Percentiles rank a stretch among this genome's conserved stretches.
Conservation (phyloP, 2,329 filamentous ascomycete genomes). For the Colletotrichum destructivum region DNA sequence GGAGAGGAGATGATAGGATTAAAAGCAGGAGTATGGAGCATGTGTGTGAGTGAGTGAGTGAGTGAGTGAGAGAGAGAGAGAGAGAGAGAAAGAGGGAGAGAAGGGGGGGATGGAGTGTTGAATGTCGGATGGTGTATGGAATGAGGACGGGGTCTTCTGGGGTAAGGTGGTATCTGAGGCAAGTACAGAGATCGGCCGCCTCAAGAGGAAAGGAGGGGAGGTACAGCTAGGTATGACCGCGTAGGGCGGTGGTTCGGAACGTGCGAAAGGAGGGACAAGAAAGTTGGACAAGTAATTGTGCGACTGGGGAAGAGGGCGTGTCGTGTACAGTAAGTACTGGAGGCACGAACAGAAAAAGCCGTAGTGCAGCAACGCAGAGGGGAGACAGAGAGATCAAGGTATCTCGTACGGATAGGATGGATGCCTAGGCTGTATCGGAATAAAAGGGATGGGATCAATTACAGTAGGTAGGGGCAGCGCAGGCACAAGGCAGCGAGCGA, state of each 20-base stretch:
- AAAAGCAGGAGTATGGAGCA: conserved; percentile 20
- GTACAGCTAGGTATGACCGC: conserved; percentile 33
- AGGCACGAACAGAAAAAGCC: not conserved
- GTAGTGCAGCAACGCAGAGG: not conserved
- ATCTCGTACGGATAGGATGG: conserved; percentile 19
- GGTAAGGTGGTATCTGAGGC: not conserved
- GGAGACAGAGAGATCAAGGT: conserved; percentile 1
- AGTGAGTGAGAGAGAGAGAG: conserved; percentile 9
- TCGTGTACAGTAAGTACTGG: not conserved
- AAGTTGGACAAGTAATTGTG: not conserved
- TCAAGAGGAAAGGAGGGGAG: conserved; percentile 31
- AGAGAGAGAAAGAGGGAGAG: not conserved
- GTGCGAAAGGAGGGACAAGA: conserved; percentile 36
- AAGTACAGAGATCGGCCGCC: conserved; percentile 22
- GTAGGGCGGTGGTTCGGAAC: conserved; percentile 40
- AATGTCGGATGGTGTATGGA: conserved; percentile 12
- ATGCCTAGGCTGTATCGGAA: conserved; percentile 1
- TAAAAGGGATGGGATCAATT: conserved; percentile 16
- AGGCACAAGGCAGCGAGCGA: conserved; percentile 22
- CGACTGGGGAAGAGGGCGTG: conserved; percentile 3
- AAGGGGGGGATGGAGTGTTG: not conserved
- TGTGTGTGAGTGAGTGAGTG: conserved; percentile 7
- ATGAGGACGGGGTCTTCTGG: conserved; percentile 19
- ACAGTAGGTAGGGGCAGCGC: not conserved
- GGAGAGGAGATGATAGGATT: conserved; percentile 23